Conservation (phyloP, 805 yeast species). For the Candida patagonica region DNA sequence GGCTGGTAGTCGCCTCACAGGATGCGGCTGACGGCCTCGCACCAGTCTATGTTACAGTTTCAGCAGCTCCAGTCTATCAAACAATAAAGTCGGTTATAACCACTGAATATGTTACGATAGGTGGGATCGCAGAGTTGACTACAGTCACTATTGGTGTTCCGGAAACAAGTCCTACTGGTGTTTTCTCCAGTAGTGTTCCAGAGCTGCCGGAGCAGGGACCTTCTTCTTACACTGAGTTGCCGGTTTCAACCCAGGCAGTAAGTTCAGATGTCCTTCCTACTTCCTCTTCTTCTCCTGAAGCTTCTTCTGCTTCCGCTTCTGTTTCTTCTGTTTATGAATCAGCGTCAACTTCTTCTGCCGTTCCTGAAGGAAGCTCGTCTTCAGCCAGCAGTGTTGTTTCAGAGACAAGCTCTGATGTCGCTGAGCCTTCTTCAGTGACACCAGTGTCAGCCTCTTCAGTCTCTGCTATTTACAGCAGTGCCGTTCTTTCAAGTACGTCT, state of each 20-base stretch:
- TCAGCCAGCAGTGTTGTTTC: background rate
- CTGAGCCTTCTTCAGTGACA: background rate
- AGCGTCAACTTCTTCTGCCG: constrained; percentile 1
- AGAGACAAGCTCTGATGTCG: background rate
- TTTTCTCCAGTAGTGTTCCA: background rate
- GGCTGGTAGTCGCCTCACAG: constrained; percentile 3
- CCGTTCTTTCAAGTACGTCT: background rate
- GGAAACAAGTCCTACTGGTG: background rate
- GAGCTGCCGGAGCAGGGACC: constrained; percentile 10
- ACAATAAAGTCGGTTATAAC: constrained; percentile 14
- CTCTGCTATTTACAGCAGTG: background rate
- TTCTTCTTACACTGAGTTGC: no score
- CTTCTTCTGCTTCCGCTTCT: constrained; percentile 11
- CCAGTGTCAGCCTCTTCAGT: background rate
- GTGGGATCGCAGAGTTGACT: background rate
- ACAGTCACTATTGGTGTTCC: constrained; percentile 10
- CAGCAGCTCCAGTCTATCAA: constrained; percentile 15
- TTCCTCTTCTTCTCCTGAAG: constrained; percentile 10
- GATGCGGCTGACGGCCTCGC: background rate
- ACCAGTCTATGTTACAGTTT: constrained; percentile 16
- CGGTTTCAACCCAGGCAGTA: no score
- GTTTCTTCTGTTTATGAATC: constrained; percentile 16
- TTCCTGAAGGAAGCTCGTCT: constrained; percentile 1
- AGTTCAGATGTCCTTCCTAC: constrained; percentile 11
- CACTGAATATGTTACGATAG: constrained; percentile 1